These are phyloP conservation scores for Ceratorhiza oryzae-sativae DNA, from an alignment of 1,284 basidiomycete genomes.

Conservation along the genomic window DNA sequence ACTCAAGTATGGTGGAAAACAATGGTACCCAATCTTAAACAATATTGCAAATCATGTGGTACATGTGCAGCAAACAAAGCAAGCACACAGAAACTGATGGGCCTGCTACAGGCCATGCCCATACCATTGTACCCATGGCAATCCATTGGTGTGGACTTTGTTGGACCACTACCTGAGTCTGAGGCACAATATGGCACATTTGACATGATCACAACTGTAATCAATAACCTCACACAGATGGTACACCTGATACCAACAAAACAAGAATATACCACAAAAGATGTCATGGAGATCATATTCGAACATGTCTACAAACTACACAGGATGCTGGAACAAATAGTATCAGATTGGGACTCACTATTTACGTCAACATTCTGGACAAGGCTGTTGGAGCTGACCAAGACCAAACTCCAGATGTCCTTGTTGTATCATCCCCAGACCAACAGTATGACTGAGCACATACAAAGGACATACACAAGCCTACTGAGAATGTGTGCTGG, in stretches of 20 bases:
- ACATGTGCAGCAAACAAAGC: slow-evolving; percentile 26
- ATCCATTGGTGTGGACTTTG: slow-evolving; percentile 55
- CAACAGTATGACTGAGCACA: slow-evolving; percentile 38
- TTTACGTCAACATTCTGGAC: slow-evolving; percentile 58
- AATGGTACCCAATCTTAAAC: slow-evolving; percentile 38
- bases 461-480: slow-evolving; percentile 37
- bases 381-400: slow-evolving; percentile 50
- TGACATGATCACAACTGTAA: slow-evolving; percentile 53
- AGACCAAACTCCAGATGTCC: slow-evolving; percentile 53
- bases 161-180: slow-evolving; percentile 54
- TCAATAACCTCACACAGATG: slow-evolving; percentile 52
- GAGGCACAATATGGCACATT: slow-evolving; percentile 49
- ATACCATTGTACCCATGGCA: slow-evolving; percentile 43
- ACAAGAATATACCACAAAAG: slow-evolving; percentile 49
- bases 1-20: slow-evolving; percentile 45
- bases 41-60: slow-evolving; percentile 39
- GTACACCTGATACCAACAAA: slow-evolving; percentile 51
- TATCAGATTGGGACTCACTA: slow-evolving; percentile 54
- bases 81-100: slow-evolving; percentile 33
- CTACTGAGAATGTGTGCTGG: slow-evolving; percentile 50
- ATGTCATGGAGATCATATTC: slow-evolving; percentile 56
- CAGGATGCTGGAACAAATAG: slow-evolving; percentile 53
- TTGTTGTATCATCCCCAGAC: slow-evolving; percentile 56
- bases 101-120: slow-evolving; percentile 42
- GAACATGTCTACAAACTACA: slow-evolving; percentile 53